phyloP scores from a whole-genome alignment of 352 stramenopile genomes.

The Phytophthora palmivora region DNA sequence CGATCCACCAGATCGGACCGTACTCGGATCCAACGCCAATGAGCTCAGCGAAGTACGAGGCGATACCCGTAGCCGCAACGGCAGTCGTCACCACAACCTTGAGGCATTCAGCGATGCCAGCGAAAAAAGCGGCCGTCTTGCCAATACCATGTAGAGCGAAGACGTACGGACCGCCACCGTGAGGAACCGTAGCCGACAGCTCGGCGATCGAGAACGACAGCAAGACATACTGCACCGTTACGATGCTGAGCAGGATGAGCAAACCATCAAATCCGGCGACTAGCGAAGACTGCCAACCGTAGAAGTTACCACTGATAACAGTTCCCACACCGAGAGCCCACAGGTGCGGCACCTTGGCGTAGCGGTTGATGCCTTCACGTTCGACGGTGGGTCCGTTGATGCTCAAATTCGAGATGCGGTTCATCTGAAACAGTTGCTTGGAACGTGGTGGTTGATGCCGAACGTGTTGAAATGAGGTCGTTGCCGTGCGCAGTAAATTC shows the following conservation, averaged over 20 bases:
- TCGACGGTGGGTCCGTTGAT: constrained; percentile 20
- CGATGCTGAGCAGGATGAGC: constrained; percentile 55
- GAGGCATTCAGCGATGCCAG: no score
- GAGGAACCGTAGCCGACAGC: constrained; percentile 52
- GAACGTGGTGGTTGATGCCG: constrained; percentile 9
- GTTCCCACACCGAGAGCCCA: constrained; percentile 63
- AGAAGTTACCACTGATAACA: constrained; percentile 63
- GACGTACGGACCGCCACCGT: constrained; percentile 57
- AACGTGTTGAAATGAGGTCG: constrained; percentile 6
- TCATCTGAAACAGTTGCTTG: constrained; percentile 25
- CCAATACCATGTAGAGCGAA: no score
- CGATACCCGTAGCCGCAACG: constrained; percentile 56
- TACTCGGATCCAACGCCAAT: constrained; percentile 35
- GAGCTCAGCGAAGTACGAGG: constrained; percentile 60
- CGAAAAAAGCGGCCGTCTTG: constrained; percentile 55
- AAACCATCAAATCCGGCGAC: constrained; percentile 42
- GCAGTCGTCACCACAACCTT: constrained; percentile 63
- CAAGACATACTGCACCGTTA: constrained; percentile 65
- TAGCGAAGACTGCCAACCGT: constrained; percentile 58
- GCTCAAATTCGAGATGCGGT: constrained; percentile 26
- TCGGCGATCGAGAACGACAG: constrained; percentile 71
- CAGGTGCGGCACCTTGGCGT: constrained; percentile 58
- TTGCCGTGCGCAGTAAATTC: constrained; percentile 27
- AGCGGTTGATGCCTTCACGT: constrained; percentile 36
- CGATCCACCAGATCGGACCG: constrained; percentile 50